phyloP scores from a whole-genome alignment of 116 monocot genomes.

The Cymodocea nodosa region DNA sequence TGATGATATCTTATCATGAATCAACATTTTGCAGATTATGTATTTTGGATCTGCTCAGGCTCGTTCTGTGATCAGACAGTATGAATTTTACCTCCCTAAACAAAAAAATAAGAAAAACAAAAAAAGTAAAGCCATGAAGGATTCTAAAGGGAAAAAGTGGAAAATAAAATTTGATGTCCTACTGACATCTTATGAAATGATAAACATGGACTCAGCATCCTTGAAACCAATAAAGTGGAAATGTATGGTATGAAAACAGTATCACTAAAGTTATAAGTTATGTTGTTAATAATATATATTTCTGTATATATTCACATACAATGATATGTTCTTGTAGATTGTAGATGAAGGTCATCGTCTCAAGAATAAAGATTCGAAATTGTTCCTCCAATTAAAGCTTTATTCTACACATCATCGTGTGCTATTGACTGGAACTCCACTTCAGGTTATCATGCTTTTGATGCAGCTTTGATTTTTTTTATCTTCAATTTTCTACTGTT shows the following conservation, averaged over 20 bases:
- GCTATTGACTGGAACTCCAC: conserved; percentile 91
- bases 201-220: conserved; percentile 75
- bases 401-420: conserved; percentile 84
- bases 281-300: neutral
- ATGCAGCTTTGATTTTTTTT: neutral
- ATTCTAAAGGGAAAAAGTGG: conserved; percentile 27
- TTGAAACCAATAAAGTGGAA: conserved; percentile 82
- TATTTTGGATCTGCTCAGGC: conserved; percentile 79
- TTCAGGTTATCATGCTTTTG: conserved; percentile 51
- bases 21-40: conserved; percentile 58
- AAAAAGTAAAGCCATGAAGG: conserved; percentile 19
- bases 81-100: conserved; percentile 84
- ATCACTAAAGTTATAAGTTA: neutral
- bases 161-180: conserved; percentile 93
- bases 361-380: conserved; percentile 97
- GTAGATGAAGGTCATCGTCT: conserved; percentile 98
- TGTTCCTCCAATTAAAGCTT: conserved; percentile 82
- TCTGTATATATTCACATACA: neutral
- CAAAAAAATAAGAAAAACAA: conserved; percentile 47
- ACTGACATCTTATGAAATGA: conserved; percentile 97
- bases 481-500: neutral
- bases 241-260: conserved; percentile 59
- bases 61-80: conserved; percentile 63
- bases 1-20: conserved; percentile 4
- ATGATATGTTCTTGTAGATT: conserved; percentile 32